Evolutionary conservation across 148 eudicot species (phyloP).

Genomic region (Polygonum maritimum): DNA sequence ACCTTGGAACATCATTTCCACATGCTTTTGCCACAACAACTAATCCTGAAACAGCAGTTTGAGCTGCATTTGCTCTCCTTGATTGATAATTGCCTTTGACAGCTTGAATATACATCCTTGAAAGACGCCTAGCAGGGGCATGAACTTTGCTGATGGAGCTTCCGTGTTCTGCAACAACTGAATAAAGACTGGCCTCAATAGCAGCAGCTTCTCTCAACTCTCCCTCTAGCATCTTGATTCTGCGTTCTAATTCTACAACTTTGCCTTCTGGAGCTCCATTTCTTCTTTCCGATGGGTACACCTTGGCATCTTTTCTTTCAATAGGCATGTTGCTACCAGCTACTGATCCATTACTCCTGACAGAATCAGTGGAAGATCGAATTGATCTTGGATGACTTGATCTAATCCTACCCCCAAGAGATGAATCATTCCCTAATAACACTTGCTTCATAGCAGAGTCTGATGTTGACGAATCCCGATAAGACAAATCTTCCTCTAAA

Average conservation of each 20-base stretch:
- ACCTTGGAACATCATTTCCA: constrained; percentile 99
- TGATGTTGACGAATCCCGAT: constrained; percentile 14
- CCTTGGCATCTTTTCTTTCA: constrained; percentile 29
- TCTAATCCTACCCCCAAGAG: constrained; percentile 22
- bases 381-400: constrained; percentile 54
- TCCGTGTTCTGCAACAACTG: constrained; percentile 91
- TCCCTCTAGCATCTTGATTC: constrained; percentile 59
- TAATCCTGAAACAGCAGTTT: constrained; percentile 70
- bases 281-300: constrained; percentile 29
- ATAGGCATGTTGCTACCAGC: constrained; percentile 18
- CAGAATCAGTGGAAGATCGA: constrained; percentile 45
- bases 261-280: constrained; percentile 30
- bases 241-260: constrained; percentile 46
- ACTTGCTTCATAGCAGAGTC: constrained; percentile 21
- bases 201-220: constrained; percentile 92
- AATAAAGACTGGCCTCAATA: constrained; percentile 70
- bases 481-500: constrained; percentile 20
- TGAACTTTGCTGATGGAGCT: constrained; percentile 86
- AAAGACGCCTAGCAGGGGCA: constrained; percentile 94
- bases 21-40: constrained; percentile 90
- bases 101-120: constrained; percentile 77
- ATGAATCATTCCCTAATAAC: constrained; percentile 21
- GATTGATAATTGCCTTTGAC: constrained; percentile 37
- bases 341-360: constrained; percentile 36
- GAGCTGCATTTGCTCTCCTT: constrained; percentile 62